Percentiles rank a stretch among this genome's conserved stretches.
phyloP scores from a whole-genome alignment of 164 flowering plant species.

The grape (Vitis vinifera) region ASM3070453v1 NC_081812.1:14894501-14895000 shows the following conservation, averaged over 20 bases:
- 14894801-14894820: too few species aligned
- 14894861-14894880: background rate
- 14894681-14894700: conserved; percentile 96
- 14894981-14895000: background rate
- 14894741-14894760: background rate
- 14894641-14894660: conserved; percentile 97
- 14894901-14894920: background rate
- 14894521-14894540: conserved; percentile 74
- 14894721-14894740: conserved; percentile 68
- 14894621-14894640: conserved; percentile 8
- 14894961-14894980: background rate
- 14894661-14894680: conserved; percentile 97
- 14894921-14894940: background rate
- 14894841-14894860: background rate
- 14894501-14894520: conserved; percentile 88
- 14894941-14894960: background rate
- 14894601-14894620: background rate
- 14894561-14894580: background rate
- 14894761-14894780: background rate
- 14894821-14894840: background rate
- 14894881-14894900: background rate
- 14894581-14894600: background rate
- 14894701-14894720: conserved; percentile 92
- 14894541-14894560: conserved; percentile 10
- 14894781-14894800: background rate